Conservation (phyloP, 495 filamentous ascomycete species). For the Pyronema domesticum region DNA sequence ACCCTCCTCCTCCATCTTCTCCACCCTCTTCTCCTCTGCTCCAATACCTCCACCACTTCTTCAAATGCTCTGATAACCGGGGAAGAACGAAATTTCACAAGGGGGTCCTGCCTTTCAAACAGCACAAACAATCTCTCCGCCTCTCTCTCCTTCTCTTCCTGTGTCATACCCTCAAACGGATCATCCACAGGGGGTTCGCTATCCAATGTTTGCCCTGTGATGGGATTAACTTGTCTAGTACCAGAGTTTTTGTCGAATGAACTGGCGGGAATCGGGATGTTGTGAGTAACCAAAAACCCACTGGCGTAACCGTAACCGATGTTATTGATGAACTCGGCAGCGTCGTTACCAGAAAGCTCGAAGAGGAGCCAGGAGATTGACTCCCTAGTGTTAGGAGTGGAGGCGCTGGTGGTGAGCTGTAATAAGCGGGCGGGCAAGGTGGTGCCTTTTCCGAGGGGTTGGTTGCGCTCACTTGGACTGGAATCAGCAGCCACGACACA, state of each 20-base stretch:
- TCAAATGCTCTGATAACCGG: no score
- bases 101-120: conserved; percentile 57
- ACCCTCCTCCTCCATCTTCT: no score
- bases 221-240: conserved; percentile 49
- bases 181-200: conserved; percentile 37
- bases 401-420: conserved; percentile 55
- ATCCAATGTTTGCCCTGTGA: conserved; percentile 73
- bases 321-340: conserved; percentile 53
- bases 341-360: conserved; percentile 62
- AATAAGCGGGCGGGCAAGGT: conserved; percentile 63
- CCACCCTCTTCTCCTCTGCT: no score
- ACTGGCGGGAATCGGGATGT: conserved; percentile 54
- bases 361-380: conserved; percentile 69
- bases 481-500: neutral
- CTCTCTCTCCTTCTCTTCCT: conserved; percentile 82
- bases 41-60: no score
- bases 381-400: conserved; percentile 50
- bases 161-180: conserved; percentile 54
- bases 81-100: neutral
- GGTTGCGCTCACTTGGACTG: conserved; percentile 41
- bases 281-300: conserved; percentile 68
- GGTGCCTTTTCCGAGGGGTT: conserved; percentile 56
- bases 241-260: conserved; percentile 36
- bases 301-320: conserved; percentile 87
- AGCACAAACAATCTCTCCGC: conserved; percentile 85